Conservation (phyloP, 225 moss, liverwort and hornwort genomes). For the Climacium dendroides region DNA sequence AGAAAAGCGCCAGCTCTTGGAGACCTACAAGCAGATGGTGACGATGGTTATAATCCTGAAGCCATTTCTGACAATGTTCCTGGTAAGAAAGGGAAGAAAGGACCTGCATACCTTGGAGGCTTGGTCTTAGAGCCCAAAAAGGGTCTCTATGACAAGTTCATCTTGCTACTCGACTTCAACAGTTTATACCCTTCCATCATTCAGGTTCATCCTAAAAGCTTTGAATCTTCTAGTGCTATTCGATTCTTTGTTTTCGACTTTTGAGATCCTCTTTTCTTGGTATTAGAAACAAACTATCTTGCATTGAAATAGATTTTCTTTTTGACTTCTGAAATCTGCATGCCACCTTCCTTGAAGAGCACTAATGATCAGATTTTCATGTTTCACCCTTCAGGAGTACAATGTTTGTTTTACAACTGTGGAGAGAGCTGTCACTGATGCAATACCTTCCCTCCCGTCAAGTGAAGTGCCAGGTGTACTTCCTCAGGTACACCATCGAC, state of each 20-base stretch:
- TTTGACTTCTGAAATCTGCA: not conserved
- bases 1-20: slow-evolving; percentile 39
- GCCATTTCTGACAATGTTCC: slow-evolving; percentile 21
- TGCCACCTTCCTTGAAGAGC: not conserved
- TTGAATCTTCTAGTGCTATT: not conserved
- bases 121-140: slow-evolving; percentile 94
- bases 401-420: slow-evolving; percentile 97
- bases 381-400: slow-evolving; percentile 62
- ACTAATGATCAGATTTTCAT: not conserved
- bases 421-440: slow-evolving; percentile 53
- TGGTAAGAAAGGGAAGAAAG: slow-evolving; percentile 75
- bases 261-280: not conserved
- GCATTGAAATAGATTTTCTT: not conserved
- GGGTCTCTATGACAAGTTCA: slow-evolving; percentile 89
- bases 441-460: slow-evolving; percentile 72
- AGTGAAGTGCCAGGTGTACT: slow-evolving; percentile 73
- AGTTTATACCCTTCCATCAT: slow-evolving; percentile 98
- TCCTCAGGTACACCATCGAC: slow-evolving; percentile 54
- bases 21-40: slow-evolving; percentile 14
- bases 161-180: slow-evolving; percentile 92
- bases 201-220: slow-evolving; percentile 45
- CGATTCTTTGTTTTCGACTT: not conserved
- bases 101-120: slow-evolving; percentile 88
- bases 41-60: slow-evolving; percentile 29
- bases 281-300: not conserved